Percentiles rank a stretch among this genome's conserved stretches.
phyloP scores from a whole-genome alignment of 441 rosid genomes.

The Breynia disticha region DNA sequence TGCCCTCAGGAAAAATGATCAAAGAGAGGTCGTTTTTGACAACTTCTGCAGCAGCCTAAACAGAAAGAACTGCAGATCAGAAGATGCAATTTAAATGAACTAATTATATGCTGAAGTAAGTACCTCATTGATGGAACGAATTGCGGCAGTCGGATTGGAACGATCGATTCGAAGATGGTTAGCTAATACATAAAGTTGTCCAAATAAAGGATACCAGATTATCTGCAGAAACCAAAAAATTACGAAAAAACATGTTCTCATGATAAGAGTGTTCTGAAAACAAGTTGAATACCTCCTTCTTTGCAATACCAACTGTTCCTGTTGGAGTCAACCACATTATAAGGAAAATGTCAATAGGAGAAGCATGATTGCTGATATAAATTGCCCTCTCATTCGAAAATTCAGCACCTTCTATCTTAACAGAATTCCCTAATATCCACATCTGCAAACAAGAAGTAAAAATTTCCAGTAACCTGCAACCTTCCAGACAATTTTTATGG shows the following conservation, averaged over 20 bases:
- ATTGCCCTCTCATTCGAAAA: constrained; percentile 35
- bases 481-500: background rate
- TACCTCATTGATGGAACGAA: constrained; percentile 45
- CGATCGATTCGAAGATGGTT: constrained; percentile 50
- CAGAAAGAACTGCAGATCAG: constrained; percentile 2
- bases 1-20: constrained; percentile 49
- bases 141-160: constrained; percentile 34
- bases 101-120: background rate
- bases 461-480: background rate
- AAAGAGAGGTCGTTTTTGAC: constrained; percentile 32
- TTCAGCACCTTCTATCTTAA: constrained; percentile 40
- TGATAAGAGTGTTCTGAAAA: background rate
- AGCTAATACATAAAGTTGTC: constrained; percentile 46
- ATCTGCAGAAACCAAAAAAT: constrained; percentile 22
- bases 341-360: constrained; percentile 46
- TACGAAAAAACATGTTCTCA: background rate
- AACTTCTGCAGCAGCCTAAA: constrained; percentile 34
- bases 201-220: constrained; percentile 48
- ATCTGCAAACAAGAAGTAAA: constrained; percentile 27
- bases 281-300: constrained; percentile 34
- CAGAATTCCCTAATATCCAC: constrained; percentile 50
- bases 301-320: constrained; percentile 42
- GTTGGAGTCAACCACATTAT: constrained; percentile 46
- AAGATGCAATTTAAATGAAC: background rate
- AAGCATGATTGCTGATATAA: constrained; percentile 47